Evolutionary conservation across 225 moss, liverwort and hornwort species (phyloP), one percentile per base, ranked within the genome.

Genomic region (Sphagnum contortum): DNA sequence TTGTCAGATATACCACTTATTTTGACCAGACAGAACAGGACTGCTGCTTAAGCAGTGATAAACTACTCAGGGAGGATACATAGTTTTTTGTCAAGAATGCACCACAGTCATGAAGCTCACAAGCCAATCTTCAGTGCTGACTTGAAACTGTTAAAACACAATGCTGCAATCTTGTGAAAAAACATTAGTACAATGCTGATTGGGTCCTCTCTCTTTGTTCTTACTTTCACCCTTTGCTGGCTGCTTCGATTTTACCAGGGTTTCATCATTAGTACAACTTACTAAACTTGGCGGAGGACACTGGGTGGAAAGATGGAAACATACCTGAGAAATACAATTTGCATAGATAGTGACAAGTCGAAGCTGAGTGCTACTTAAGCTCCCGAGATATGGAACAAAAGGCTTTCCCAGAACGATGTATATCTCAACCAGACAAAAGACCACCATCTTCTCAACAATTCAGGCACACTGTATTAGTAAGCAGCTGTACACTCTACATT

Each of bases 391-490:
- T 51, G 96, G 96, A 49, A 87, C 90, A 78, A 98, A 98, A 5
- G 83, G 81, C 70, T 82, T 84, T 59, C 90, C 96, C 65, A 98
- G 86, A 55, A 93, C 92, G 52, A 98, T 98, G 67, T 90, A 90
- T 51, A 98, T 91, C 75, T 98, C 96, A 78, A 98, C 96, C 57
- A 98, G 77, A 75, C 96, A 98, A 74, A 92, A 92, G 66, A 98
- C 96, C 55, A 92, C 92, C 11, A 89, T 91, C 92, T 95, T 80
- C 79, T 63, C 48, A 44, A 67, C 74, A 69, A 47, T 44, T 50
- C 50, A 65, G 8, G 59, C 59, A 5, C 48, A 46, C 14, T 8
- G 45, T 7, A 12, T 5, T 29, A 29, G 29, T 29, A 29, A 29
- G 29, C 29, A 29, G 29, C 29, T 29, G 29, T 29, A 29, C 29